These are phyloP conservation scores for Psilocybe cyanescens DNA, from an alignment of 768 basidiomycete genomes.

Conservation along the genomic window DNA sequence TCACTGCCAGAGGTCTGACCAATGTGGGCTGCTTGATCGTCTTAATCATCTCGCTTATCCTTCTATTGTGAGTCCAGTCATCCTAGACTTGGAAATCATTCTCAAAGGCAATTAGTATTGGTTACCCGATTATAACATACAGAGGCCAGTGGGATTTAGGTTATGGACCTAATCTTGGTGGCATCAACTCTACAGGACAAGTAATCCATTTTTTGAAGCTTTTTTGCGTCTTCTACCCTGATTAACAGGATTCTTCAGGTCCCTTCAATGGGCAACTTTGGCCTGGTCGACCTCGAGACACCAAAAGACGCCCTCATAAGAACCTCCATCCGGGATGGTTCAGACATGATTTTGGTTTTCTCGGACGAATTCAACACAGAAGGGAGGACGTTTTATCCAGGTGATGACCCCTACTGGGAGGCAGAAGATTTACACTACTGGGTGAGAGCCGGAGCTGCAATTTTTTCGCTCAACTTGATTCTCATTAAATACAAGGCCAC, in stretches of 20 bases:
- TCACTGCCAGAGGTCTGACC: slow-evolving; percentile 64
- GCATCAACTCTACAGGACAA: slow-evolving; percentile 73
- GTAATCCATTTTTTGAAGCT: slow-evolving; percentile 25
- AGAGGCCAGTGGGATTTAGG: slow-evolving; percentile 20
- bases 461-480: not conserved
- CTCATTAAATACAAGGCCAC: slow-evolving; percentile 42
- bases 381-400: slow-evolving; percentile 78
- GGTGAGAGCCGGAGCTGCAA: slow-evolving; percentile 36
- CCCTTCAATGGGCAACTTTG: slow-evolving; percentile 63
- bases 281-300: slow-evolving; percentile 62
- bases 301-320: slow-evolving; percentile 59
- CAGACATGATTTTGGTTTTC: slow-evolving; percentile 63
- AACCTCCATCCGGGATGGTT: slow-evolving; percentile 61
- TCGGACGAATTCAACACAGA: slow-evolving; percentile 83
- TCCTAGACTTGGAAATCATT: too few species aligned
- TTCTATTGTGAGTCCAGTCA: slow-evolving; percentile 59
- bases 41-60: slow-evolving; percentile 49
- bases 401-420: slow-evolving; percentile 88
- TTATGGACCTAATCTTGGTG: slow-evolving; percentile 45
- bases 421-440: slow-evolving; percentile 81
- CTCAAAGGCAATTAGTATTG: slow-evolving; percentile 34
- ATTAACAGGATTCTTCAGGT: slow-evolving; percentile 42
- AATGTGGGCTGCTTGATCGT: slow-evolving; percentile 75
- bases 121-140: slow-evolving; percentile 50
- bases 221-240: not conserved